Conservation (phyloP, 805 yeast species). For the Scheffersomyces coipomensis region DNA sequence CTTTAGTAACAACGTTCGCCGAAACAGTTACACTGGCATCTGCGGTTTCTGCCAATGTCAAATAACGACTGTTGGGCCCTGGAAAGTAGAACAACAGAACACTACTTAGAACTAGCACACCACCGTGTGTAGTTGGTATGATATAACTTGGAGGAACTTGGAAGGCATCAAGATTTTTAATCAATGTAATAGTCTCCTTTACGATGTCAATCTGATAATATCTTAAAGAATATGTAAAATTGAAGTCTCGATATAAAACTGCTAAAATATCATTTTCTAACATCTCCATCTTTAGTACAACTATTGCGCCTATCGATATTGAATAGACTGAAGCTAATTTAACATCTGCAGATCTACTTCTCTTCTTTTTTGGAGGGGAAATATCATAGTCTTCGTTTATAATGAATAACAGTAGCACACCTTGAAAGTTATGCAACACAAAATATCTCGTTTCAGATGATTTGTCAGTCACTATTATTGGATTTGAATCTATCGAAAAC, state of each 20-base stretch:
- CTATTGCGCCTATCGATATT: slow-evolving; percentile 16
- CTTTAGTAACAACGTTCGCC: slow-evolving; percentile 17
- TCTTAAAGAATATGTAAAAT: slow-evolving; percentile 29
- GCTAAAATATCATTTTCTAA: slow-evolving; percentile 17
- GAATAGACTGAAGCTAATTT: slow-evolving; percentile 7
- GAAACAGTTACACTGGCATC: background rate
- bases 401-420: slow-evolving; percentile 7
- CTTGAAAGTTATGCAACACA: slow-evolving; percentile 15
- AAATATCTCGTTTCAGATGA: slow-evolving; percentile 5
- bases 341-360: background rate
- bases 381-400: slow-evolving; percentile 1
- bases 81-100: slow-evolving; percentile 29
- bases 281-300: slow-evolving; percentile 14
- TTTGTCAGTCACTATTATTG: slow-evolving; percentile 9
- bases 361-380: slow-evolving; percentile 1
- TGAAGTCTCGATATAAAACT: slow-evolving; percentile 31
- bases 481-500: slow-evolving; percentile 14
- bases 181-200: slow-evolving; percentile 7
- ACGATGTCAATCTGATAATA: slow-evolving; percentile 18
- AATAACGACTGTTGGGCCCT: background rate
- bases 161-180: slow-evolving; percentile 26
- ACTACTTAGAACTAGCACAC: slow-evolving; percentile 25
- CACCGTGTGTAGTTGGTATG: slow-evolving; percentile 19
- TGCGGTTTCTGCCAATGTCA: background rate
- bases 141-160: slow-evolving; percentile 27